Evolutionary conservation across 306 rosid genomes (phyloP).

Genomic region (Pterocarpus santalinus): DNA sequence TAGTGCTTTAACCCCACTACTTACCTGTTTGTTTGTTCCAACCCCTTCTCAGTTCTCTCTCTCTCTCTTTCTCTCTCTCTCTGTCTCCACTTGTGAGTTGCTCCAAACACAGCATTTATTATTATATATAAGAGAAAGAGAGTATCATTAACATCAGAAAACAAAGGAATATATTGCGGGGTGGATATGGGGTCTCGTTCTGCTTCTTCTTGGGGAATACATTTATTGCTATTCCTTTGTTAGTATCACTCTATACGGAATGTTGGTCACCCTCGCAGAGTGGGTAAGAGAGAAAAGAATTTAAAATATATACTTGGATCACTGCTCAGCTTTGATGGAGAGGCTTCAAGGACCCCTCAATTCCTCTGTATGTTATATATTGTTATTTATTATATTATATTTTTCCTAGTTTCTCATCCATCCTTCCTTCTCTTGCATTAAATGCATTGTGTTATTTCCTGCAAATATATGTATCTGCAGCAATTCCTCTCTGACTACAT

Average conservation of each 20-base stretch:
- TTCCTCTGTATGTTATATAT: conserved; percentile 62
- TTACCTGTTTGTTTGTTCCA: conserved; percentile 13
- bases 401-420: conserved; percentile 15
- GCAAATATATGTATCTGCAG: conserved; percentile 44
- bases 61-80: conserved; percentile 28
- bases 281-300: too few relatives aligned
- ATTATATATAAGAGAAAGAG: conserved; percentile 28
- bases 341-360: conserved; percentile 75
- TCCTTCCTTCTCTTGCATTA: conserved; percentile 53
- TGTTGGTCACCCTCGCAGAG: conserved; percentile 54
- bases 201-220: conserved; percentile 57
- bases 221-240: conserved; percentile 69
- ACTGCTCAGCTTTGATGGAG: conserved; percentile 66
- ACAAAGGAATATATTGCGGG: conserved; percentile 36
- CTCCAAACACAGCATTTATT: conserved; percentile 59
- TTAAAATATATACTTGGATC: neutral
- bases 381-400: neutral
- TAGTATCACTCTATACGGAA: conserved; percentile 67
- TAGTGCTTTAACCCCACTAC: neutral
- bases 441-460: conserved; percentile 54
- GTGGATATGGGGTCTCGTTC: conserved; percentile 61
- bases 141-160: conserved; percentile 43
- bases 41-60: neutral
- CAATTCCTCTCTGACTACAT: conserved; percentile 40
- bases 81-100: conserved; percentile 35